A percentile compares a stretch with the other conserved stretches of the same genome.
These are phyloP conservation scores for Rhodocollybia butyracea DNA, from an alignment of 768 basidiomycete species.

Conservation along the genomic window DNA sequence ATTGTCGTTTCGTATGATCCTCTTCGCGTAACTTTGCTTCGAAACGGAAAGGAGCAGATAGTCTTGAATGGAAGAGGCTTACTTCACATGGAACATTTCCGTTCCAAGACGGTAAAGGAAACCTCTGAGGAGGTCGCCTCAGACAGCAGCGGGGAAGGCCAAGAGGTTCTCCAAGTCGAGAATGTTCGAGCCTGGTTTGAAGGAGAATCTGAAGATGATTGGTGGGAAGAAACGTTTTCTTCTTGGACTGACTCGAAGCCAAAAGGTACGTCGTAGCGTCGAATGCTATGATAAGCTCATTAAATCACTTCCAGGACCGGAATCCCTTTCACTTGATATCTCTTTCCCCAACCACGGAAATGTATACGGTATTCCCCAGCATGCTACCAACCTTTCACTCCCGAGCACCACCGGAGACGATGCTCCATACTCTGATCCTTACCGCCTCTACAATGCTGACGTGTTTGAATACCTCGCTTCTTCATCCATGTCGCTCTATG, in stretches of 20 bases:
- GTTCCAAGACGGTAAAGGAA: constrained; percentile 46
- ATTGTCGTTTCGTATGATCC: constrained; percentile 74
- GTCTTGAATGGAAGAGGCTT: constrained; percentile 87
- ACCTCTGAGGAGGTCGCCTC: constrained; percentile 36
- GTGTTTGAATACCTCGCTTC: constrained; percentile 94
- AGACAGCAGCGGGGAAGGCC: constrained; percentile 34
- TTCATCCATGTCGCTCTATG: constrained; percentile 80
- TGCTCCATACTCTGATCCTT: constrained; percentile 82
- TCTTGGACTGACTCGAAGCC: constrained; percentile 93
- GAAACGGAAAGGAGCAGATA: constrained; percentile 78
- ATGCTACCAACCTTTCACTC: constrained; percentile 85
- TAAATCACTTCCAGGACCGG: constrained; percentile 65
- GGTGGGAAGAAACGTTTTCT: constrained; percentile 87
- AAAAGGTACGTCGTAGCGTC: constrained; percentile 67
- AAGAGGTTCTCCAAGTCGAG: constrained; percentile 49
- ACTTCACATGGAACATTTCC: constrained; percentile 98
- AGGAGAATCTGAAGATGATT: constrained; percentile 76
- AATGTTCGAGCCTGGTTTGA: constrained; percentile 81
- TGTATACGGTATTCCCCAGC: constrained; percentile 96
- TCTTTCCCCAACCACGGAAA: constrained; percentile 88
- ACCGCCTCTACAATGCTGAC: constrained; percentile 91
- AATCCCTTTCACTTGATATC: constrained; percentile 90
- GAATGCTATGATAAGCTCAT: neutral
- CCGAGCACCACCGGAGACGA: constrained; percentile 83
- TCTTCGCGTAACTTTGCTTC: constrained; percentile 67